Evolutionary conservation across 345 rosid species (phyloP), one percentile per base, ranked within the genome.

Genomic region (Ailanthus altissimus): DNA sequence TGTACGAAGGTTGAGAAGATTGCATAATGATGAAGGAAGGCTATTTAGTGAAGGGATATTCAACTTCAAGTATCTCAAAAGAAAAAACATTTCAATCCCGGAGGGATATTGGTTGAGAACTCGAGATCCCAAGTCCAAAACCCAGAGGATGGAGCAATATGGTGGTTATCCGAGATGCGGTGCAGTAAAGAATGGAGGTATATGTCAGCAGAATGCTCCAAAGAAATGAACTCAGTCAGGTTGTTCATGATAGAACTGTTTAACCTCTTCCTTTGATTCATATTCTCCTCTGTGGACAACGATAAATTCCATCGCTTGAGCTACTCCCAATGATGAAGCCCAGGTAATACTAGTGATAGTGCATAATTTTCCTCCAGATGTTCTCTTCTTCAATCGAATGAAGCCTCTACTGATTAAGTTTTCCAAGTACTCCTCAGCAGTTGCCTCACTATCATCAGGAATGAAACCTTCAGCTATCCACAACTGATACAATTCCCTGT

Each of bases 401-500:
- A 50, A 70, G 26, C 73, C 73, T 51, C 25, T 16, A 5, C 16
- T 5, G 10, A 26, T 32, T 50, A 70, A 16, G 3, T 70, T 6
- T 20, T 70, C 21, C 32, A 50, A 28, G 9, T 26, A 50, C 25
- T 32, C 23, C 60, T 51, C 73, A 8, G 73, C 60, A 18, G 40
- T 32, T 51, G 23, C 46, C 73, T 70, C 58, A 18, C 40, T 68
- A n/a, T 50, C 50, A 15, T 69, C 60, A 0, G 18, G 23, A 51
- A 70, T 70, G 26, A 70, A 70, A 51, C 60, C 60, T 51, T 70
- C 73, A 16, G 60, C 73, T 51, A 70, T 70, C 60, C 73, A 70
- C 60, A 70, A 7, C 60, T 50, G 73, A 50, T 50, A 49, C 73
- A 69, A 70, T 5, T 70, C 45, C 60, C 73, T 32, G 73, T 70